phyloP scores from a whole-genome alignment of 2,329 filamentous ascomycete genomes.

The Trichoderma gracile region DNA sequence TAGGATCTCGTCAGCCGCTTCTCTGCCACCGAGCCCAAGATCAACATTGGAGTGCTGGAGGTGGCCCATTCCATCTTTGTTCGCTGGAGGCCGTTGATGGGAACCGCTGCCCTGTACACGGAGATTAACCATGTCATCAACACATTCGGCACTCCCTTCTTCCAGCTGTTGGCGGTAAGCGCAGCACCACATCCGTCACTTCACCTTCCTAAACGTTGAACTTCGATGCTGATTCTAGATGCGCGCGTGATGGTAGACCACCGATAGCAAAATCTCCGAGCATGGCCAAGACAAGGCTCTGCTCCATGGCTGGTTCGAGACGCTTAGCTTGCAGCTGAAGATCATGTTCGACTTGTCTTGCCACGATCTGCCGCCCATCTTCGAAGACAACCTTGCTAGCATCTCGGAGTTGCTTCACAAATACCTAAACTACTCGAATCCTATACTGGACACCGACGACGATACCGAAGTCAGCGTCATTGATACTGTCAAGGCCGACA shows the following conservation, averaged over 20 bases:
- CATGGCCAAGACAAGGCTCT: conserved; percentile 73
- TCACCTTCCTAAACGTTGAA: neutral
- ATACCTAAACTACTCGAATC: conserved; percentile 87
- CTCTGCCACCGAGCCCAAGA: conserved; percentile 74
- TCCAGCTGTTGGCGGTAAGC: conserved; percentile 72
- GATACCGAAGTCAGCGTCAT: conserved; percentile 83
- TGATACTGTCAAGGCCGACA: conserved; percentile 88
- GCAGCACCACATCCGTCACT: neutral
- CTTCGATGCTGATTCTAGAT: conserved; percentile 27
- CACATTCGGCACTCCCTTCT: conserved; percentile 81
- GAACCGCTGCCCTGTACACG: conserved; percentile 86
- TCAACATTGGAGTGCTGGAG: conserved; percentile 93
- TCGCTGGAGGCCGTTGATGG: conserved; percentile 91
- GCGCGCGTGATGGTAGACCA: conserved; percentile 49
- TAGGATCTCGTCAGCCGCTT: conserved; percentile 86
- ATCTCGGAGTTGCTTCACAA: conserved; percentile 84
- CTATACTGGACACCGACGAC: conserved; percentile 78
- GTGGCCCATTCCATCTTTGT: conserved; percentile 98
- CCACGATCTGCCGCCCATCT: conserved; percentile 91
- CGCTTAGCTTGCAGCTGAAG: conserved; percentile 85
- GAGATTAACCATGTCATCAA: conserved; percentile 95
- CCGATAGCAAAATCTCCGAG: conserved; percentile 70
- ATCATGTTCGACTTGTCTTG: conserved; percentile 96
- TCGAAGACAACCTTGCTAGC: conserved; percentile 81
- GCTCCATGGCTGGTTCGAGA: conserved; percentile 77